Base-by-base conservation (phyloP, 108 stramenopile species). In the Skeletonema menzelii region DNA sequence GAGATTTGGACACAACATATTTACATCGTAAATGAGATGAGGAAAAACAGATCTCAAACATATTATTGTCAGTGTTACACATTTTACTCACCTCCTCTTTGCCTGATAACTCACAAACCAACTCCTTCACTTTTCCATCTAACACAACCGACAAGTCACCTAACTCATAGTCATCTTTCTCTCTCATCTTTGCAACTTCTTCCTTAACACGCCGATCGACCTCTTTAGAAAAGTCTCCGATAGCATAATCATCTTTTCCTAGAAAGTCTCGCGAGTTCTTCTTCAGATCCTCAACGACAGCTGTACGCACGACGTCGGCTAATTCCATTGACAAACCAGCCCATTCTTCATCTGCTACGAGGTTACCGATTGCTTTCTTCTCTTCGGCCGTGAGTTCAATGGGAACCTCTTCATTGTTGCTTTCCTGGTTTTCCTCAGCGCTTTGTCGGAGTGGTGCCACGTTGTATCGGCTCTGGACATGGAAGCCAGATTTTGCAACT, bases 271-370 rank as follows among this genome's bases (percentile, higher is more conserved):
- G 76, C 5, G 86, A 65, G 40, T 94, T 91, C 67, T 87, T 88
- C 77, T 94, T 94, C 26, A 94, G 37, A 47, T 94, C 90, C 70
- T 94, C 93, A 5, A 91, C 44, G 11, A 94, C 86, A 10, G 93
- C 88, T 15, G 76, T 69, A 24, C 89, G 76, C 26, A 94, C 81
- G 5, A 94, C 57, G 61, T 94, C 91, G n/a, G 91, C 79, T 14
- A 94, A 64, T 72, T 94, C 93, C 88, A 94, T 84, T 7, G 77
- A 73, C 27, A 94, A 63, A 7, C 93, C 93, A 10, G 77, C 72
- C 89, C 88, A 94, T 71, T 90, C 90, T 69, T 90, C 93, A 69
- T 91, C 86, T 15, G 87, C 91, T 5, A 94, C 89, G 11, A 94
- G 72, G 31, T 92, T 94, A 8, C 89, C 91, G 3, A 92, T 63